Percentiles rank a stretch among this genome's conserved stretches.
Evolutionary conservation across 2,329 filamentous ascomycete species (phyloP).

Genomic region (Epichloe aotearoae): DNA sequence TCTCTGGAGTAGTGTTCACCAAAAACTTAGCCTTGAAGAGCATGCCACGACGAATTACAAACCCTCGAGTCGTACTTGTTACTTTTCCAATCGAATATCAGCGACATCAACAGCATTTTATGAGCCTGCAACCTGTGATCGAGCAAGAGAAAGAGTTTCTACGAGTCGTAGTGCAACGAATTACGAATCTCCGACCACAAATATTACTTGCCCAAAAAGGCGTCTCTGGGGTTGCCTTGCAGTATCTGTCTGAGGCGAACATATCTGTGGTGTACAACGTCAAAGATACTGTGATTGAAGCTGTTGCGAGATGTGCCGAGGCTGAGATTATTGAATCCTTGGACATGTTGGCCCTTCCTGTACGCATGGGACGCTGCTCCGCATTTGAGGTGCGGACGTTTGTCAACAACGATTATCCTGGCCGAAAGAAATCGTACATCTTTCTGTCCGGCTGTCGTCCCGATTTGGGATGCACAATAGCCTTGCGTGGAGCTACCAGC

Average conservation of each 20-base stretch:
- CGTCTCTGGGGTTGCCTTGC: slow-evolving; percentile 79
- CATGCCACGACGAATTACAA: slow-evolving; percentile 76
- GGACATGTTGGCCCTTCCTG: slow-evolving; percentile 67
- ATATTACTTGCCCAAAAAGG: slow-evolving; percentile 90
- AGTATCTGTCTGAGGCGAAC: slow-evolving; percentile 74
- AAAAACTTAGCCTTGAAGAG: slow-evolving; percentile 95
- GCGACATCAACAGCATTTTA: slow-evolving; percentile 76
- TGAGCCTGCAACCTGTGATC: slow-evolving; percentile 95
- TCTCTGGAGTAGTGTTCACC: slow-evolving; percentile 92
- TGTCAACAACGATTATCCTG: slow-evolving; percentile 60
- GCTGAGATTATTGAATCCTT: slow-evolving; percentile 89
- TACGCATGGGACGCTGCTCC: slow-evolving; percentile 66
- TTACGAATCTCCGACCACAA: slow-evolving; percentile 72
- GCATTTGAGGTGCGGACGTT: slow-evolving; percentile 95
- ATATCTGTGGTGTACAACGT: slow-evolving; percentile 95
- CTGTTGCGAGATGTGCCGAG: slow-evolving; percentile 82
- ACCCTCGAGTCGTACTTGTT: slow-evolving; percentile 81
- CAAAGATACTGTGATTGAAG: slow-evolving; percentile 88
- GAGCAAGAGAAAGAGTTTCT: slow-evolving; percentile 93
- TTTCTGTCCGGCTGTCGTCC: slow-evolving; percentile 84
- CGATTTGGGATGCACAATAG: slow-evolving; percentile 88
- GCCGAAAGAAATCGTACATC: slow-evolving; percentile 85
- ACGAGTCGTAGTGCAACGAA: slow-evolving; percentile 80
- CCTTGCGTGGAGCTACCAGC: slow-evolving; percentile 68
- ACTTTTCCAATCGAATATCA: slow-evolving; percentile 95